Base-by-base conservation (phyloP, 257 asterid genomes). In the Nicotiana tabacum region DNA sequence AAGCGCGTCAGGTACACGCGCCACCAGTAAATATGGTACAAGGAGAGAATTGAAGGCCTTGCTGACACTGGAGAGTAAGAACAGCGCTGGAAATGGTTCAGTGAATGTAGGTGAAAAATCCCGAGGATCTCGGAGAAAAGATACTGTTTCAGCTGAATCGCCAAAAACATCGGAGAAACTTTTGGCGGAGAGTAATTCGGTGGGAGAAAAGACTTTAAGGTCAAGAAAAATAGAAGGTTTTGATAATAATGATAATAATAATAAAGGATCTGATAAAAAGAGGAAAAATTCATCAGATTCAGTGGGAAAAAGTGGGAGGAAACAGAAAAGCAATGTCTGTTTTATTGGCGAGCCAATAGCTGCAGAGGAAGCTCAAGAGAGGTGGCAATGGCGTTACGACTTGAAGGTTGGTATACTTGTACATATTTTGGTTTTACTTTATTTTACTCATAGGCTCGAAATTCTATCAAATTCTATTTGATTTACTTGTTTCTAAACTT, bases 351-450 rank as follows among this genome's bases (percentile, higher is more conserved):
- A 90, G 82, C 97, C 97, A 15, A 86, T 96, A 88, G 88, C 89
- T 2, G 91, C 91, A 81, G 98, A 91, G 72, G 93, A 79, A 66
- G 98, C 99, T 87, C 90, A 60, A 57, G 64, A 84, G 80, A 87
- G 88, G 85, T 95, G 98, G 98, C 84, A 83, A 37, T 95, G 99
- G 99, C 91, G 99, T 24, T 94, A 94, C n/a, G 96, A 95, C 18
- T 83, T 95, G 77, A 95, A 94, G 99, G 99, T 95, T 43, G 60
- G 56, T 84, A 37, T 84, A 37, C 33, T 77, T 37, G 33, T 78
- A 30, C 56, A 64, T 55, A n/a, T n/a, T 5, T n/a, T 16, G 2
- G 51, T 43, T 43, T 43, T 43, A 2, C 51, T 43, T 43, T 43
- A 43, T 43, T 43, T 43, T 43, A 43, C 12, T 43, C 51, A 43